phyloP scores from a whole-genome alignment of 164 flowering plant genomes.

The Sextonia rubra region DNA sequence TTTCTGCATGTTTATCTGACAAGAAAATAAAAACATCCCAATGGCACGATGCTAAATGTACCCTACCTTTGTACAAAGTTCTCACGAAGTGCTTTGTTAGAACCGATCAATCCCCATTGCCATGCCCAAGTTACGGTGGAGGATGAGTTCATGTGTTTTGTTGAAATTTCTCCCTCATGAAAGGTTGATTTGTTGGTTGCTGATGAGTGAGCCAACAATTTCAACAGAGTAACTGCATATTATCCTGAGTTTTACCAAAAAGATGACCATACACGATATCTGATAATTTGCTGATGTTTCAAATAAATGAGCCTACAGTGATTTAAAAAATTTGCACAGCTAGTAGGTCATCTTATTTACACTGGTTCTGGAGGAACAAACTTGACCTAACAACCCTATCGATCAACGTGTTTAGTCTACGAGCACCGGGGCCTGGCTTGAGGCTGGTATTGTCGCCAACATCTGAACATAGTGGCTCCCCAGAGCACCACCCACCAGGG shows the following conservation, averaged over 20 bases:
- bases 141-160: no score
- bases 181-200: no score
- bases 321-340: neutral
- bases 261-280: neutral
- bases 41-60: no score
- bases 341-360: constrained; percentile 31
- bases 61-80: no score
- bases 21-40: no score
- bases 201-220: no score
- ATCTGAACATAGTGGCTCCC: constrained; percentile 46
- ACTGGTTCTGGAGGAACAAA: constrained; percentile 34
- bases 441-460: constrained; percentile 45
- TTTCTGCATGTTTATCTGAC: no score
- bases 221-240: no score
- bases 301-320: constrained; percentile 1
- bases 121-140: no score
- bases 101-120: no score
- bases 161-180: no score
- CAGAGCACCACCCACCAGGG: constrained; percentile 88
- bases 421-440: constrained; percentile 61
- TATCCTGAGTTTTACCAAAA: neutral
- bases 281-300: neutral
- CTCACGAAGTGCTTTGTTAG: no score
- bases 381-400: constrained; percentile 25
- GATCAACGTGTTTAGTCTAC: constrained; percentile 43